A percentile compares a stretch with the other conserved stretches of the same genome.
phyloP scores from a whole-genome alignment of 257 asterid genomes.

The Ocimum tenuiflorum region DNA sequence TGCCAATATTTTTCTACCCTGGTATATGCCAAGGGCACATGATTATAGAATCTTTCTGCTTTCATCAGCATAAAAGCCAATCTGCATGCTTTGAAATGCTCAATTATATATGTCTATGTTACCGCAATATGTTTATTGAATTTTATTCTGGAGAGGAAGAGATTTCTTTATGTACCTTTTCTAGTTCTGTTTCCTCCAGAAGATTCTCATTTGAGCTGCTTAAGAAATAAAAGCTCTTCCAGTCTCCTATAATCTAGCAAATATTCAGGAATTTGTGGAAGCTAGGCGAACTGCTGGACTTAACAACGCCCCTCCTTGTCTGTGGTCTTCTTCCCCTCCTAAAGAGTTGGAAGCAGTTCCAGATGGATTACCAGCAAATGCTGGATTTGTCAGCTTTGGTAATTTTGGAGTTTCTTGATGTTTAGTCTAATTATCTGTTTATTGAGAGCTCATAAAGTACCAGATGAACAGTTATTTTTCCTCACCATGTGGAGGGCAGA shows the following conservation, averaged over 20 bases:
- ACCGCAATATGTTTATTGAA: background rate
- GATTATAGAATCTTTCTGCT: conserved; percentile 4
- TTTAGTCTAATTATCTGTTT: conserved; percentile 11
- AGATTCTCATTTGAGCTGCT: background rate
- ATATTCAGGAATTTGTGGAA: conserved; percentile 82
- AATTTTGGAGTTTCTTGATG: conserved; percentile 21
- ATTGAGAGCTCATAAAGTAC: conserved; percentile 11
- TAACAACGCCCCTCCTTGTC: conserved; percentile 81
- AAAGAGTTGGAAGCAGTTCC: conserved; percentile 64
- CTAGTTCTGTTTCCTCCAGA: background rate
- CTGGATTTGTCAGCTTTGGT: conserved; percentile 97
- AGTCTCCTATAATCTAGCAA: conserved; percentile 12
- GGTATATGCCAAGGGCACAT: background rate
- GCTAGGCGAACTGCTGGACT: conserved; percentile 88
- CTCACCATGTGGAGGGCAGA: conserved; percentile 91
- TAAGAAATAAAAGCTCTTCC: background rate
- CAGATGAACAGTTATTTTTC: conserved; percentile 56
- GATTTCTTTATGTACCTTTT: background rate
- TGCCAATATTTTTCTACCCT: background rate
- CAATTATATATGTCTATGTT: background rate
- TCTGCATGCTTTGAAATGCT: background rate
- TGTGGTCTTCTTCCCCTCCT: conserved; percentile 88
- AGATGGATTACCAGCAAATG: conserved; percentile 64
- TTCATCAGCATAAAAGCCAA: background rate
- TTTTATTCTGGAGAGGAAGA: background rate